Evolutionary conservation across 176 grass and related monocot genomes (phyloP), one percentile per base, ranked within the genome.

Genomic region (Juncus effusus): DNA sequence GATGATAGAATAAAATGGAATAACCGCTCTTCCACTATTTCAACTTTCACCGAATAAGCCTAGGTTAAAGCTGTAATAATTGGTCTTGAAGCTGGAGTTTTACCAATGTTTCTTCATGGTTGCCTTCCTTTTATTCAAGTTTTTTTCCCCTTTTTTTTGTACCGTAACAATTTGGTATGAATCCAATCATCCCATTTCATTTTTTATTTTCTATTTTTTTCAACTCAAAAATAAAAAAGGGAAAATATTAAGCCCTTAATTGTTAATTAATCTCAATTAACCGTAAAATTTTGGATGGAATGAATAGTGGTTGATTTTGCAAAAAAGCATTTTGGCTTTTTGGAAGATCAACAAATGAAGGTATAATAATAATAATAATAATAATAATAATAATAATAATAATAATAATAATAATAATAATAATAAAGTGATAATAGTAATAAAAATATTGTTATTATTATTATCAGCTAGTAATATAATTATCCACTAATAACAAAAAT

Each of bases 21-120:
- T n/a, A n/a, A n/a, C n/a, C n/a, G n/a, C n/a, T n/a, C n/a, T n/a
- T n/a, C n/a, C n/a, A n/a, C n/a, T n/a, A n/a, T n/a, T n/a, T n/a
- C n/a, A n/a, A n/a, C n/a, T n/a, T n/a, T n/a, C n/a, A n/a, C n/a
- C n/a, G n/a, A n/a, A n/a, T n/a, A n/a, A n/a, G n/a, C n/a, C 56
- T 64, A 97, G 93, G 80, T 92, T 35, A 86, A 54, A 61, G 81
- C 82, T 61, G 76, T 82, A 39, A 54, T 97, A 52, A 38, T 97
- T 64, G 93, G 93, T 56, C 88, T 97, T 79, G 93, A 85, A 89
- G 88, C 93, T 65, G 93, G 93, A 19, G 78, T 75, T 83, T 77
- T 97, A 54, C 93, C 93, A 62, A 97, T 97, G 87, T 97, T 92
- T 97, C 85, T 97, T 74, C 93, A 61, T 69, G 82, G 64, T 77